Conservation (phyloP, 164 flowering plant genomes). For the Dillenia turbinata region DNA sequence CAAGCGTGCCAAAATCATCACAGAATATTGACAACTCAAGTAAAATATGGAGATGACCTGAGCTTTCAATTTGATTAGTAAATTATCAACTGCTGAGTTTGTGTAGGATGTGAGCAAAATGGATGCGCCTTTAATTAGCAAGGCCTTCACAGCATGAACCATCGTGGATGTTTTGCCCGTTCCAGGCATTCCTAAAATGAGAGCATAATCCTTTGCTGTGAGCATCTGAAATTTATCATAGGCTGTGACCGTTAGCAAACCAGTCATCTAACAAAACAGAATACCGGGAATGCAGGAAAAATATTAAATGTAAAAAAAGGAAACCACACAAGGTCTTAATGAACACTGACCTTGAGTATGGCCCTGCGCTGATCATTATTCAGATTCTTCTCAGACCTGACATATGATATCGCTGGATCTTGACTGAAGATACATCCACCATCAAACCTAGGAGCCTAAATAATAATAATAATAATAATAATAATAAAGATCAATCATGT, state of each 20-base stretch:
- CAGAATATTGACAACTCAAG: neutral
- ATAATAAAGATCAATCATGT: too few relatives aligned
- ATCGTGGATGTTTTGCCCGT: slow-evolving; percentile 97
- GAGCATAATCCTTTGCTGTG: slow-evolving; percentile 86
- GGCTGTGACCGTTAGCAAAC: neutral
- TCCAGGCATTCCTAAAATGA: slow-evolving; percentile 99
- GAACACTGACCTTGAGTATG: slow-evolving; percentile 59
- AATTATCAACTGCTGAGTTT: slow-evolving; percentile 94
- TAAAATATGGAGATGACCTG: slow-evolving; percentile 56
- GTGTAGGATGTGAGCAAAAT: slow-evolving; percentile 97
- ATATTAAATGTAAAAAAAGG: neutral
- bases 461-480: slow-evolving; percentile 8
- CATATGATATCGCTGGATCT: slow-evolving; percentile 91
- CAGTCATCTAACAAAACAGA: neutral
- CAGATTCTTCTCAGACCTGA: slow-evolving; percentile 74
- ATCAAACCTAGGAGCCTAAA: slow-evolving; percentile 90
- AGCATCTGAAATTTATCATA: slow-evolving; percentile 63
- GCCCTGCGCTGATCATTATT: slow-evolving; percentile 95
- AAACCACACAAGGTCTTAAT: neutral
- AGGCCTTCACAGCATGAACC: slow-evolving; percentile 98
- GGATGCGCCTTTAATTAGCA: slow-evolving; percentile 90
- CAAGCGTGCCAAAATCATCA: neutral
- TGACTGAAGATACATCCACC: slow-evolving; percentile 81
- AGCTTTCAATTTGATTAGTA: slow-evolving; percentile 90
- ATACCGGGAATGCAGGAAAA: neutral